Evolutionary conservation across 306 rosid genomes (phyloP).

Genomic region (Hippophae gyantsensis): DNA sequence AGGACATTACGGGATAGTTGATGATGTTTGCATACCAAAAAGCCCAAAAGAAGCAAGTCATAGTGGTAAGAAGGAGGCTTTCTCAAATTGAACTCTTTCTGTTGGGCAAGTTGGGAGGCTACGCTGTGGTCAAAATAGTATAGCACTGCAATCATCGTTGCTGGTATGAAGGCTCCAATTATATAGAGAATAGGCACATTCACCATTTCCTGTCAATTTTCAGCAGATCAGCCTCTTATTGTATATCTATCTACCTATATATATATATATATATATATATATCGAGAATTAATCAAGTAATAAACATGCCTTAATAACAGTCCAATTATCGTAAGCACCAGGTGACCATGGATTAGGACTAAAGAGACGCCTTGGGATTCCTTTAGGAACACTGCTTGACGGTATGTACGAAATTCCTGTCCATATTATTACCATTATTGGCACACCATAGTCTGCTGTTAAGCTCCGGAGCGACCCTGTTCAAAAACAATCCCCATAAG

Average conservation of each 20-base stretch:
- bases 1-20: background rate
- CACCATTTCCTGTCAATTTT: constrained; percentile 63
- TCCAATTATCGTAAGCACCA: constrained; percentile 97
- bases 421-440: constrained; percentile 92
- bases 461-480: constrained; percentile 86
- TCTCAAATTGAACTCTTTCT: constrained; percentile 90
- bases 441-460: constrained; percentile 94
- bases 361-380: constrained; percentile 83
- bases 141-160: constrained; percentile 95
- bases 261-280: no score
- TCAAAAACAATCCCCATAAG: background rate
- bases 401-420: constrained; percentile 85
- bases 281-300: background rate
- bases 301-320: constrained; percentile 66
- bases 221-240: background rate
- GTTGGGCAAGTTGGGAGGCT: constrained; percentile 96
- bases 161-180: constrained; percentile 93
- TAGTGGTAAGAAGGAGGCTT: constrained; percentile 93
- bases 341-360: constrained; percentile 99
- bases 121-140: constrained; percentile 97
- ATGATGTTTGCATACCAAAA: constrained; percentile 46
- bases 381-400: constrained; percentile 57
- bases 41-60: constrained; percentile 83
- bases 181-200: constrained; percentile 76
- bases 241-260: no score